A percentile compares a stretch with the other conserved stretches of the same genome.
Conservation (phyloP, 768 basidiomycete species). For the Artomyces pyxidatus region DNA sequence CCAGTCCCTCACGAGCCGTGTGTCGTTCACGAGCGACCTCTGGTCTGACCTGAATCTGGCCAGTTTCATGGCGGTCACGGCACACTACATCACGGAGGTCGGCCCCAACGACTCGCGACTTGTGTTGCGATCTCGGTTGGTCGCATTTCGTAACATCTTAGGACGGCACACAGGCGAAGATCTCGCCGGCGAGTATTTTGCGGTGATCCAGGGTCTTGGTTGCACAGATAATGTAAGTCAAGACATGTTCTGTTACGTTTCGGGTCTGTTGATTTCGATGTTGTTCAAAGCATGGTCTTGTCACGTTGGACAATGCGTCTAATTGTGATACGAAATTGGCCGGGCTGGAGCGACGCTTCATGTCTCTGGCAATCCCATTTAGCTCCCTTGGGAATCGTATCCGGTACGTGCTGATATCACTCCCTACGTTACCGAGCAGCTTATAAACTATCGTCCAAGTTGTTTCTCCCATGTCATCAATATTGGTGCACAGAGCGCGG, state of each 20-base stretch:
- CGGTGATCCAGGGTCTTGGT: neutral
- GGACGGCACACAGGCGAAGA: conserved; percentile 20
- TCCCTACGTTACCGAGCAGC: neutral
- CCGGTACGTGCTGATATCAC: neutral
- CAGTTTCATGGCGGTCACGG: conserved; percentile 6
- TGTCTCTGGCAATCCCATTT: neutral
- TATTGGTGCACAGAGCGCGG: neutral
- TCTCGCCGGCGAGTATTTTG: neutral
- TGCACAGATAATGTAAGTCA: neutral
- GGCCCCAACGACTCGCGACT: conserved; percentile 18
- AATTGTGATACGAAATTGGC: conserved; percentile 28
- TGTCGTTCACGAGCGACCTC: conserved; percentile 7
- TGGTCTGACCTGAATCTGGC: conserved; percentile 2
- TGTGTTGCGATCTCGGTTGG: conserved; percentile 17
- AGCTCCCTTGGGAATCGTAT: neutral
- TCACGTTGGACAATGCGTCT: conserved; percentile 31
- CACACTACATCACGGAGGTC: conserved; percentile 3
- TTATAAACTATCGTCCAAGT: neutral
- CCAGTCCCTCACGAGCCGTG: neutral
- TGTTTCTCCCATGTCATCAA: neutral
- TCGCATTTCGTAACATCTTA: conserved; percentile 25
- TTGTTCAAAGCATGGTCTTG: conserved; percentile 13
- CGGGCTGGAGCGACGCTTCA: conserved; percentile 12
- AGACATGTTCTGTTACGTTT: neutral
- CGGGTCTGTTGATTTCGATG: neutral